Evolutionary conservation across 2,329 filamentous ascomycete genomes (phyloP).

Genomic region (Aspergillus proliferans): DNA sequence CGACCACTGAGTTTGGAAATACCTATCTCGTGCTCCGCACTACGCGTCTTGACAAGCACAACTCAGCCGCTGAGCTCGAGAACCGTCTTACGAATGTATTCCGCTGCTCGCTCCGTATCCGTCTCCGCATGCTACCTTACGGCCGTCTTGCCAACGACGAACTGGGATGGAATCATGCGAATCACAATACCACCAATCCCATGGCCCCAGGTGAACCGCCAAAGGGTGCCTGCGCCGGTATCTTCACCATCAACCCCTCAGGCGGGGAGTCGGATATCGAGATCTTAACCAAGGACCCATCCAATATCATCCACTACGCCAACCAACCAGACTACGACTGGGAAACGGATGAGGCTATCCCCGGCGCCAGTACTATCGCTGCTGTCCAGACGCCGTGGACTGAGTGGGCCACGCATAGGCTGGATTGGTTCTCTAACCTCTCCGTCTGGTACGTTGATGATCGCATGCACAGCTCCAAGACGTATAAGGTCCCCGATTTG

Average conservation of each 20-base stretch:
- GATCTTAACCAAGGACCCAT: slow-evolving; percentile 45
- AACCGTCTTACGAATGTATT: slow-evolving; percentile 39
- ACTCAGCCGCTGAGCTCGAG: slow-evolving; percentile 46
- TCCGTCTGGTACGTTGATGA: slow-evolving; percentile 36
- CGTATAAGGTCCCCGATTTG: slow-evolving; percentile 30
- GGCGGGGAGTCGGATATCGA: slow-evolving; percentile 49
- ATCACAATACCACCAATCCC: neutral
- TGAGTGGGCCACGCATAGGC: slow-evolving; percentile 34
- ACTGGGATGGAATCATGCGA: no score
- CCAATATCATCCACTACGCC: slow-evolving; percentile 36
- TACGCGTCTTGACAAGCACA: slow-evolving; percentile 37
- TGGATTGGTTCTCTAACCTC: slow-evolving; percentile 34
- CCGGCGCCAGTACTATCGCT: slow-evolving; percentile 24
- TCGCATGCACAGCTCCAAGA: slow-evolving; percentile 23
- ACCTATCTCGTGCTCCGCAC: slow-evolving; percentile 46
- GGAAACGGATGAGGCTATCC: slow-evolving; percentile 25
- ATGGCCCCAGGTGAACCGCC: neutral
- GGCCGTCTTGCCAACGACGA: neutral
- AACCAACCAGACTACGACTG: slow-evolving; percentile 40
- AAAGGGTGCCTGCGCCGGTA: slow-evolving; percentile 42
- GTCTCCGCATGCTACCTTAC: slow-evolving; percentile 34
- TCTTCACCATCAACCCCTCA: slow-evolving; percentile 46
- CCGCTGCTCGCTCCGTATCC: slow-evolving; percentile 45
- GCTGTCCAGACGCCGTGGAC: slow-evolving; percentile 34
- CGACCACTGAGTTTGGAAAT: slow-evolving; percentile 2